Evolutionary conservation across 2,329 filamentous ascomycete genomes (phyloP), one percentile per base, ranked within the genome.

Genomic region (Aspergillus arachidicola): DNA sequence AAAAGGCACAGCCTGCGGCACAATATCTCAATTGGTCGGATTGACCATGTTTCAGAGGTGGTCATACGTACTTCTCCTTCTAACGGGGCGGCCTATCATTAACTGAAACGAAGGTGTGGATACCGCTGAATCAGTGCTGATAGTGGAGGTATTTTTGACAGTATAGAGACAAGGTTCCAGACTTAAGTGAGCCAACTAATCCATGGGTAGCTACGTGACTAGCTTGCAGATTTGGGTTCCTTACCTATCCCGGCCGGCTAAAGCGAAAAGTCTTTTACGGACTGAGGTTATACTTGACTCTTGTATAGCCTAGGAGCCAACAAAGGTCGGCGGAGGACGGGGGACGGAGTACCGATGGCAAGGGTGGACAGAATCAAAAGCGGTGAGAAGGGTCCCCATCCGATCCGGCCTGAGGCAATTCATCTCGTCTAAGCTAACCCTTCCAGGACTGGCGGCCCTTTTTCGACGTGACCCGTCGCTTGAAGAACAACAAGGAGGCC

Each of bases 331-430:
- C 21, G 10, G 30, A 36, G 32, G 10, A 21, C 16, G 34, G 32
- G 23, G 32, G 53, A 55, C 48, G 48, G 48, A 30, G 28, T 11
- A 19, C 48, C 28, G 28, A 41, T 14, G 19, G 21, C 23, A 26
- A 23, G 26, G 28, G 41, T 41, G 30, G 57, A 43, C 57, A 59
- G 21, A 59, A 59, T 51, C 3, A n/a, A 59, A 59, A 30, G 57
- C 57, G 57, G 57, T 59, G 32, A 59, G 45, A 19, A 19, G 14
- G 23, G 23, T 6, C 12, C 45, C 12, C 4, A 4, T 34, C 21
- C 16, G 6, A 21, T 6, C 12, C 3, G 12, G 57, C 57, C 57
- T 53, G 57, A 38, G 57, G 57, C 46, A 53, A 23, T 14, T n/a
- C 0, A n/a, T 14, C 16, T 50, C 14, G 21, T 38, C 57, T 51